Evolutionary conservation across 257 asterid genomes (phyloP).

Genomic region (Leonotis leonurus): DNA sequence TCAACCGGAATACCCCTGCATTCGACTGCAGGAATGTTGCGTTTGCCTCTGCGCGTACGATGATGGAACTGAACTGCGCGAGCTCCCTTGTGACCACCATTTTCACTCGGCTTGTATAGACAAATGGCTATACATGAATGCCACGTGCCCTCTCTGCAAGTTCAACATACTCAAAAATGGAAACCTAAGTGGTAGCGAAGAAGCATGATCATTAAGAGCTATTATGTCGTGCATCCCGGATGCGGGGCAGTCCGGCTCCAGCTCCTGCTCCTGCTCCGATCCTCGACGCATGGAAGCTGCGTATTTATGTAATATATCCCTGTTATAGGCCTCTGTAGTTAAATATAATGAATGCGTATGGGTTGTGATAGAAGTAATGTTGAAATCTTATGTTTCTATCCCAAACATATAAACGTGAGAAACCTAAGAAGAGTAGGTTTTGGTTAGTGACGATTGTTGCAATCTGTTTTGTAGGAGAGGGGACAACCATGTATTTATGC

Average conservation of each 20-base stretch:
- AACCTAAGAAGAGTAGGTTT: too few relatives aligned
- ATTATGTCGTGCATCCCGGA: neutral
- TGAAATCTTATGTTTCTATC: conserved; percentile 12
- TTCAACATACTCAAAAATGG: conserved; percentile 69
- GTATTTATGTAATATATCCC: conserved; percentile 3
- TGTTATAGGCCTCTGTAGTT: neutral
- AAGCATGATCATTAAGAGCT: conserved; percentile 32
- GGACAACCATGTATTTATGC: too few relatives aligned
- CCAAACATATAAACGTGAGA: too few relatives aligned
- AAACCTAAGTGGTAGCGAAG: conserved; percentile 60
- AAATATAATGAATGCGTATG: too few relatives aligned
- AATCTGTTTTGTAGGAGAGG: too few relatives aligned
- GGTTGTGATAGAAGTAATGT: too few relatives aligned
- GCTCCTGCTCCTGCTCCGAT: conserved; percentile 10
- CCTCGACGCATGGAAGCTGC: neutral
- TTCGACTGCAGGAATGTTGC: conserved; percentile 94
- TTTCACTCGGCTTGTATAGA: conserved; percentile 76
- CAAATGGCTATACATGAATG: conserved; percentile 78
- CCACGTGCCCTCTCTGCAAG: conserved; percentile 89
- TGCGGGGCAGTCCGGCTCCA: neutral
- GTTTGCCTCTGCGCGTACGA: conserved; percentile 80
- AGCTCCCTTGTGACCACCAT: conserved; percentile 90
- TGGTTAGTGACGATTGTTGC: too few relatives aligned
- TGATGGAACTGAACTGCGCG: conserved; percentile 76
- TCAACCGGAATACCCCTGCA: too few relatives aligned